These are phyloP conservation scores for Diutina sp. DNA, from an alignment of 1,139 yeast genomes.

Conservation along the genomic window DNA sequence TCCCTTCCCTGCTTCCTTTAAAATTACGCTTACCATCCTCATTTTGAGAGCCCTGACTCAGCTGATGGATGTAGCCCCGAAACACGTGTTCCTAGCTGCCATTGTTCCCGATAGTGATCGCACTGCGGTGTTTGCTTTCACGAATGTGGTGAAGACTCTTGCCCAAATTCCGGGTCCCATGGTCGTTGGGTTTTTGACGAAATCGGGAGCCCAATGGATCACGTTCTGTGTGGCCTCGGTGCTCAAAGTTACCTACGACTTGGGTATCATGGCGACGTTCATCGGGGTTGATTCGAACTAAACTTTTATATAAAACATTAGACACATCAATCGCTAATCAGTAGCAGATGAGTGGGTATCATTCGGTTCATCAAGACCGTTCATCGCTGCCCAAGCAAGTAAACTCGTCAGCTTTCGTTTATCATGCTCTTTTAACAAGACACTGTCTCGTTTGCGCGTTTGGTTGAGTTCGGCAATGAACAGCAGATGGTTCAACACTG, in stretches of 20 bases:
- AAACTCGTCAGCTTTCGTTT: background rate
- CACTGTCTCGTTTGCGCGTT: background rate
- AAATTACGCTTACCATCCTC: constrained; percentile 17
- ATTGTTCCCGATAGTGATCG: constrained; percentile 22
- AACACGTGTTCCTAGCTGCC: constrained; percentile 28
- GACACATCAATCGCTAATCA: constrained; percentile 10
- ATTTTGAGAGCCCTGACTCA: constrained; percentile 24
- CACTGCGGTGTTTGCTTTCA: constrained; percentile 28
- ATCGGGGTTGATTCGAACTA: constrained; percentile 8
- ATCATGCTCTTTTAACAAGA: background rate
- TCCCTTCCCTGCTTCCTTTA: constrained; percentile 21
- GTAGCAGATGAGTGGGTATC: background rate
- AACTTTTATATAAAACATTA: constrained; percentile 3
- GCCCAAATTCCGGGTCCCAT: constrained; percentile 28
- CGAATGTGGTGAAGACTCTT: constrained; percentile 26
- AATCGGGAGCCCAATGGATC: constrained; percentile 22
- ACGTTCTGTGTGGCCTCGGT: constrained; percentile 26
- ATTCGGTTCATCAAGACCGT: background rate
- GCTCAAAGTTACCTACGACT: constrained; percentile 24
- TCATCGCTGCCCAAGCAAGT: background rate
- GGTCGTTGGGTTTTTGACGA: constrained; percentile 22
- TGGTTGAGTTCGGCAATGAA: background rate
- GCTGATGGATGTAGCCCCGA: constrained; percentile 33
- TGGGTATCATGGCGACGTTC: constrained; percentile 25
- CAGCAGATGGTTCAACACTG: background rate